Evolutionary conservation across 768 basidiomycete genomes (phyloP), one percentile per base, ranked within the genome.

Genomic region (Rhodotorula taiwanensis): DNA sequence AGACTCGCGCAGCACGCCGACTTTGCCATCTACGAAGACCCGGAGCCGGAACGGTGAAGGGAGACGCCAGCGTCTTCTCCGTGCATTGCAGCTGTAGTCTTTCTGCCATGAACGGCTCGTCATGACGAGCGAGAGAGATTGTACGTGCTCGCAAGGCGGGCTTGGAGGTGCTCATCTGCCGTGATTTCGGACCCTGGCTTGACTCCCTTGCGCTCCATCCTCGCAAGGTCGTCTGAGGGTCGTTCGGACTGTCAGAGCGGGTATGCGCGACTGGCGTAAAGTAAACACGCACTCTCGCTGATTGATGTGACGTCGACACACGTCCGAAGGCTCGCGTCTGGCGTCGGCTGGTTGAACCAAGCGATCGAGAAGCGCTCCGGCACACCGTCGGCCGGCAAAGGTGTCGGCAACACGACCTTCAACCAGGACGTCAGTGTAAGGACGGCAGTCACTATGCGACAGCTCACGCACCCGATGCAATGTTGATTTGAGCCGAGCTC

Each of bases 141-240:
- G 62, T 69, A 69, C 1, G 63, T 64, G 23, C 44, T 51, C 16
- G 52, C 48, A 13, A 69, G 60, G 4, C 67, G 51, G 1, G 67
- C 62, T 4, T 27, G 39, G 1, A 69, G 53, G 27, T 69, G 67
- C 20, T 58, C 52, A 23, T 45, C 39, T 8, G 62, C 55, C 2
- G 67, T 61, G 23, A 69, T 33, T 0, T 60, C 59, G 2, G 27
- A 30, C 3, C 67, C 67, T 0, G 59, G 59, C 15, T 28, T 50
- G 34, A 61, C 63, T 15, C 67, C 67, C 25, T 69, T 69, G 7
- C 60, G 55, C 20, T 58, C 57, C 67, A 69, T 61, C 11, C 67
- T n/a, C 5, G 39, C 62, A n/a, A 64, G 33, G 55, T 68, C 67
- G 41, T 48, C 66, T 67, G 54, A 0, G 7, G 10, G 3, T 11